These are phyloP conservation scores for Termitomyces sp. DNA, from an alignment of 768 basidiomycete genomes.

Conservation along the genomic window DNA sequence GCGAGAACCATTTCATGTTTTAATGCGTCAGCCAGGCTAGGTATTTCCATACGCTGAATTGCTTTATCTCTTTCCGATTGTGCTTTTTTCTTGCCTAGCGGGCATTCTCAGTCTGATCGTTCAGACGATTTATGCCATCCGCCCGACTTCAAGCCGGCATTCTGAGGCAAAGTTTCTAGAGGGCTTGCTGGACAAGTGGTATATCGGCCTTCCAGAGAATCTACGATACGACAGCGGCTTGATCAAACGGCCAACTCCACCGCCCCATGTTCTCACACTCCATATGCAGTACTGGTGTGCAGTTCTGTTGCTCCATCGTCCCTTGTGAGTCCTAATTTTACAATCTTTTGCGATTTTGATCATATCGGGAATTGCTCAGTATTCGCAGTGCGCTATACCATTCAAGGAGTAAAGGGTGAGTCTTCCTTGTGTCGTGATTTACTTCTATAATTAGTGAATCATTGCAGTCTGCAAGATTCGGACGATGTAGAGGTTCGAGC, in stretches of 20 bases:
- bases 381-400: slow-evolving; percentile 30
- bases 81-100: slow-evolving; percentile 35
- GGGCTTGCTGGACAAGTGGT: slow-evolving; percentile 66
- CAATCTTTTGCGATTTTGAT: neutral
- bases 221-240: slow-evolving; percentile 55
- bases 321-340: slow-evolving; percentile 50
- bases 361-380: slow-evolving; percentile 20
- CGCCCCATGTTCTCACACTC: slow-evolving; percentile 64
- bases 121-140: slow-evolving; percentile 66
- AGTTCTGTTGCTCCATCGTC: slow-evolving; percentile 66
- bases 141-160: slow-evolving; percentile 48
- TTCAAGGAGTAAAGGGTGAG: slow-evolving; percentile 34
- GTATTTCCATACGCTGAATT: slow-evolving; percentile 33
- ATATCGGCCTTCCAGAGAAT: slow-evolving; percentile 62
- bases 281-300: slow-evolving; percentile 89
- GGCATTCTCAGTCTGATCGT: slow-evolving; percentile 63
- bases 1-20: slow-evolving; percentile 67
- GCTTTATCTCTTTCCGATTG: slow-evolving; percentile 1
- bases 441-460: neutral
- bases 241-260: slow-evolving; percentile 35
- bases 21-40: slow-evolving; percentile 65
- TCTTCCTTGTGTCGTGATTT: neutral
- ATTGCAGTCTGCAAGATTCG: slow-evolving; percentile 28
- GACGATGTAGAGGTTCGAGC: slow-evolving; percentile 51
- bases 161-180: slow-evolving; percentile 54